These are phyloP conservation scores for Rauvolfia tetraphylla DNA, from an alignment of 257 asterid genomes.

Conservation along the genomic window DNA sequence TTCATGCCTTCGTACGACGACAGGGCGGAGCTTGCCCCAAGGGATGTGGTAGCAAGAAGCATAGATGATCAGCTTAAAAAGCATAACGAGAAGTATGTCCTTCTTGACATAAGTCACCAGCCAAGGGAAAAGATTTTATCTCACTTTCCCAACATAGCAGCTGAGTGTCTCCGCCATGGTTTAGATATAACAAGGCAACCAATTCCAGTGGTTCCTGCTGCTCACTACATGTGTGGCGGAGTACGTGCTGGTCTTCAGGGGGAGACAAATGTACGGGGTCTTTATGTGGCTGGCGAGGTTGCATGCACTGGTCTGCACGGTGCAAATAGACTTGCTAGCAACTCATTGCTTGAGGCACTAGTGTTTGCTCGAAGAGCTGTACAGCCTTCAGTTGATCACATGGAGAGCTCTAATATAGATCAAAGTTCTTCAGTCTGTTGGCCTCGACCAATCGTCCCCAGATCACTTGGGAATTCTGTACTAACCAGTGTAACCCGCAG, in stretches of 20 bases:
- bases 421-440: slow-evolving; percentile 45
- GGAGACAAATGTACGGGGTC: slow-evolving; percentile 81
- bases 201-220: slow-evolving; percentile 96
- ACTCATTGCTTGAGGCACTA: slow-evolving; percentile 87
- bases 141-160: slow-evolving; percentile 93
- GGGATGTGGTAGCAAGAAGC: slow-evolving; percentile 96
- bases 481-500: slow-evolving; percentile 30
- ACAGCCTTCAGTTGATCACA: slow-evolving; percentile 70
- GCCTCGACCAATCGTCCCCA: slow-evolving; percentile 62
- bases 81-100: slow-evolving; percentile 75
- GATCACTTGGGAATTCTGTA: slow-evolving; percentile 38
- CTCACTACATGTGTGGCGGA: slow-evolving; percentile 99
- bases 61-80: slow-evolving; percentile 94
- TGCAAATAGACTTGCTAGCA: slow-evolving; percentile 93
- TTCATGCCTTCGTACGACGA: slow-evolving; percentile 84
- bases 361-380: slow-evolving; percentile 95
- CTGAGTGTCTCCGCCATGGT: slow-evolving; percentile 83
- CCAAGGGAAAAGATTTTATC: slow-evolving; percentile 62
- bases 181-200: slow-evolving; percentile 84
- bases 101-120: slow-evolving; percentile 85
- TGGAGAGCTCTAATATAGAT: slow-evolving; percentile 34
- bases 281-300: slow-evolving; percentile 92
- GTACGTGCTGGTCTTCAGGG: slow-evolving; percentile 96
- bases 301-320: slow-evolving; percentile 98
- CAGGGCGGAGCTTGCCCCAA: slow-evolving; percentile 93